A percentile compares a stretch with the other conserved stretches of the same genome.
Conservation (phyloP, 495 filamentous ascomycete genomes). For the Cladorrhinum samala region DNA sequence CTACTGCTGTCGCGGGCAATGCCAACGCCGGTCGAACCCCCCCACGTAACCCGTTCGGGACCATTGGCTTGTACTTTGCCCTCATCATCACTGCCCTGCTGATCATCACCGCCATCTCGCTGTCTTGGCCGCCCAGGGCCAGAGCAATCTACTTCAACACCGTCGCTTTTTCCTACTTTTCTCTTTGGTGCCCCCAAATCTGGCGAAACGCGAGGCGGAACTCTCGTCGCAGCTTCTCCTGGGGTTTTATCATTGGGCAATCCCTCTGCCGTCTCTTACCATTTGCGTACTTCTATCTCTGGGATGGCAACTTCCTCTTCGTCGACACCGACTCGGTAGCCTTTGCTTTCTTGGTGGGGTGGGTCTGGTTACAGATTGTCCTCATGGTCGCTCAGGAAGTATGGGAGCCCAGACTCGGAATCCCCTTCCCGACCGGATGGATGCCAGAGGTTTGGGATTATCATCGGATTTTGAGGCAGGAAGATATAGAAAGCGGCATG, state of each 20-base stretch:
- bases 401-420: conserved; percentile 71
- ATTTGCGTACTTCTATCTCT: conserved; percentile 74
- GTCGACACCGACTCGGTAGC: conserved; percentile 61
- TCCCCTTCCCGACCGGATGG: conserved; percentile 52
- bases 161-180: conserved; percentile 67
- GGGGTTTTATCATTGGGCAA: conserved; percentile 83
- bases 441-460: conserved; percentile 87
- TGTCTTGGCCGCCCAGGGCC: conserved; percentile 64
- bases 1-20: conserved; percentile 18
- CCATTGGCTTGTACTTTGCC: conserved; percentile 76
- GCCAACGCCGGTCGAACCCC: conserved; percentile 1
- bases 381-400: conserved; percentile 71
- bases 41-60: conserved; percentile 48
- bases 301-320: conserved; percentile 69
- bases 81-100: conserved; percentile 62
- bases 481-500: conserved; percentile 67
- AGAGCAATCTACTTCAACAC: conserved; percentile 65
- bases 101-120: conserved; percentile 68
- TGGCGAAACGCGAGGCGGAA: conserved; percentile 85
- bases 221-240: conserved; percentile 77
- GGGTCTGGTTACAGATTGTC: conserved; percentile 92
- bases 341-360: conserved; percentile 59
- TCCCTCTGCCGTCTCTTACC: conserved; percentile 70
- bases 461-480: conserved; percentile 83
- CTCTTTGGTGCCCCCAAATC: conserved; percentile 89